These are phyloP conservation scores for Aureobasidium musti DNA, from an alignment of 2,329 filamentous ascomycete genomes.

Conservation along the genomic window DNA sequence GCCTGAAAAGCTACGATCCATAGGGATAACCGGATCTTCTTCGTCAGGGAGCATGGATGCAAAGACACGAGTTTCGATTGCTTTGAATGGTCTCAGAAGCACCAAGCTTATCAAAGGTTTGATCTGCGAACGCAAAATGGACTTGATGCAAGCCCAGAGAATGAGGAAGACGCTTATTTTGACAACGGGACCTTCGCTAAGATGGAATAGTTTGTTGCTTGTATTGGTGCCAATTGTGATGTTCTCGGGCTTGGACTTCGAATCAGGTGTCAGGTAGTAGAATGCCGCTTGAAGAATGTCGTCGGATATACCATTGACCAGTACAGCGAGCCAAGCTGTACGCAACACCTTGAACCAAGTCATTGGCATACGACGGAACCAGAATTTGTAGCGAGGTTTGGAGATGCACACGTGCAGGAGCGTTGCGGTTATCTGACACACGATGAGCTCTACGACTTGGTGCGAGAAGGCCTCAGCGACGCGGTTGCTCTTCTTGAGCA, in stretches of 20 bases:
- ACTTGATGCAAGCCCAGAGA: slow-evolving; percentile 1
- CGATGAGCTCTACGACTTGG: not conserved
- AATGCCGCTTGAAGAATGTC: not conserved
- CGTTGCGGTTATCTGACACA: not conserved
- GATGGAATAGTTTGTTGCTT: not conserved
- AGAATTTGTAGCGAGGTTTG: slow-evolving; percentile 28
- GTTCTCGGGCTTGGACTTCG: not conserved
- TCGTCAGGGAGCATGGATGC: slow-evolving; percentile 29
- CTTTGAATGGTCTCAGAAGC: slow-evolving; percentile 3
- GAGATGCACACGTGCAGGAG: slow-evolving; percentile 30
- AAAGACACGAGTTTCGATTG: slow-evolving; percentile 12
- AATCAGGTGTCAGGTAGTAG: not conserved
- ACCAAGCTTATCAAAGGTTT: slow-evolving; percentile 9
- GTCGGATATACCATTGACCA: not conserved
- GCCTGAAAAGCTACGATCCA: slow-evolving; percentile 30
- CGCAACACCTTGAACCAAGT: slow-evolving; percentile 27
- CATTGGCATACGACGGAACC: slow-evolving; percentile 31
- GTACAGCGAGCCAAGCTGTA: not conserved
- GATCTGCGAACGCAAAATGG: not conserved
- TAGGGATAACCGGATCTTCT: slow-evolving; percentile 28
- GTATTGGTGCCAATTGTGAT: not conserved
- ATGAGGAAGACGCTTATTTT: not conserved
- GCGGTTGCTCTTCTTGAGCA: not conserved
- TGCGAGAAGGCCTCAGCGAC: not conserved
- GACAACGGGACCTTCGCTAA: not conserved